Evolutionary conservation across 2,329 filamentous ascomycete genomes (phyloP), one percentile per base, ranked within the genome.

Genomic region (Tetracladium maxilliforme): DNA sequence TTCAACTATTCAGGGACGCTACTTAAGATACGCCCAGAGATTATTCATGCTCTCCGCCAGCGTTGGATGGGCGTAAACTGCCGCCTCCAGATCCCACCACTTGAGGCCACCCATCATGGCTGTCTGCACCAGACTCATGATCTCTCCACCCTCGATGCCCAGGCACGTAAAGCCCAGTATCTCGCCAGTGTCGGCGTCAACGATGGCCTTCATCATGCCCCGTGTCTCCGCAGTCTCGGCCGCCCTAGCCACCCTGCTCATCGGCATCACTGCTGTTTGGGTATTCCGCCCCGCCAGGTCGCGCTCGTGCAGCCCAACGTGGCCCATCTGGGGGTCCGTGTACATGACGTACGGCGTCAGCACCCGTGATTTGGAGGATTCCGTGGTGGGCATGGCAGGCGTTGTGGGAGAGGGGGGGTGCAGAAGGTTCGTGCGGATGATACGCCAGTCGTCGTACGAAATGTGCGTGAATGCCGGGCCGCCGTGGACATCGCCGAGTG

Each of bases 381-480:
- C 29, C 6, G 34, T 35, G 7, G 26, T 18, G 14, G 30, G 26
- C 21, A 44, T 37, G 10, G 42, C 28, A 14, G 41, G 40, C 10
- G 40, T 40, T 3, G 38, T 37, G 22, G 35, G 17, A n/a, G 41
- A 33, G 13, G 36, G 25, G 5, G 32, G 30, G 19, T 40, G 37
- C 19, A 60, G 34, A 23, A 64, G 35, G 31, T 62, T 64, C 30
- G 48, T 42, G 14, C 52, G 48, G 22, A 67, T 35, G 39, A 69
- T 55, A 28, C 63, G 58, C 38, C 54, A 64, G 42, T 67, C 61
- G 40, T 68, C 61, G 43, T 65, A 67, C 4, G 58, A 61, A 33
- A 68, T 54, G 41, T 68, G 63, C 3, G 63, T 67, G 39, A 68
- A 67, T 10, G 58, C 58, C 6, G 61, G 57, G 1, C 53, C 52